Evolutionary conservation across 352 stramenopile species (phyloP), one percentile per base, ranked within the genome.

Genomic region (Globisporangium parvum): DNA sequence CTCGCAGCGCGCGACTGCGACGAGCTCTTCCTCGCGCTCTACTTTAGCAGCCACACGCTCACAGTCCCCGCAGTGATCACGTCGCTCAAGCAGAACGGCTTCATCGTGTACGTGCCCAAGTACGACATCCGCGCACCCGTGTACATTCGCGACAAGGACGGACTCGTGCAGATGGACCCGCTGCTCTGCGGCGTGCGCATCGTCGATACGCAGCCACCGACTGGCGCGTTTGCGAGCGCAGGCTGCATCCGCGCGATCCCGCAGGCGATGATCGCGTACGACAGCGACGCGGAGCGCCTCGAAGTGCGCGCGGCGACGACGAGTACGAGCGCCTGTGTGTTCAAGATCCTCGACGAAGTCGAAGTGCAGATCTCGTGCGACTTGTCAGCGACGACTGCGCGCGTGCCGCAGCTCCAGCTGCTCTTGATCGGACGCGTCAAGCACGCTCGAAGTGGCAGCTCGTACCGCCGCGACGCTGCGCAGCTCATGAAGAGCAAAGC

Each of bases 41-140:
- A 97, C 69, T 97, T 98, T 57, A 94, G 77, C 59, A 88, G 84
- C 37, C 82, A 97, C 63, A 80, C 80, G 1, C 76, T 95, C 14
- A 78, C 81, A 21, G 84, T 88, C 1, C 62, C 84, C 23, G 93
- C 88, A 21, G 88, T 98, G 51, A 91, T 98, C 46, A 92, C 85
- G 47, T 71, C 83, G 33, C 68, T 98, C 61, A 87, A 93, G 63
- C 71, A 89, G 54, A 98, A 98, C 63, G 93, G 93, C 11, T 90
- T 98, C 60, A 84, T 96, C 23, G 90, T 95, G 23, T 98, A 97
- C 67, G 68, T 98, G 15, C 93, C 93, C 10, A 83, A 85, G 46
- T 98, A 97, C 62, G 91, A 97, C 57, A 60, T 97, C 23, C 87
- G 88, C 48, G 88, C 81, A 2, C 90, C 91, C 14, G 88, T 98